phyloP scores from a whole-genome alignment of 352 stramenopile genomes.

The Pythium periplocum region DNA sequence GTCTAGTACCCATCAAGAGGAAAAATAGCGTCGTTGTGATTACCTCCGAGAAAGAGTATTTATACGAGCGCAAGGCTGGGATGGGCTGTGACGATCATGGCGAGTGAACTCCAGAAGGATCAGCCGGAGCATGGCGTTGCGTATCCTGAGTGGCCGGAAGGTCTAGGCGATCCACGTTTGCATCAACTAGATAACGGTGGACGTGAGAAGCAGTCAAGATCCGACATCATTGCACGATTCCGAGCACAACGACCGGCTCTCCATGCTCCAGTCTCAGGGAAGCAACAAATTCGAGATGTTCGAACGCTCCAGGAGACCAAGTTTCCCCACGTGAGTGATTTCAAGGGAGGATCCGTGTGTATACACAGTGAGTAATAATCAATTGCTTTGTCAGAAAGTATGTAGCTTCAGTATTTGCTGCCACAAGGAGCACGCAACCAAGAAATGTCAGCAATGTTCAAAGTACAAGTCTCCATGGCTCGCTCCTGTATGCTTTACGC shows the following conservation, averaged over 20 bases:
- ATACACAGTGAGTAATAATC: not conserved
- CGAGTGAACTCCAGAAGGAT: no score
- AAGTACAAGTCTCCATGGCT: slow-evolving; percentile 30
- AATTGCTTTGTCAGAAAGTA: slow-evolving; percentile 17
- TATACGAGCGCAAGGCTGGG: no score
- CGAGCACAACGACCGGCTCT: slow-evolving; percentile 12
- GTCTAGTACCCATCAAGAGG: no score
- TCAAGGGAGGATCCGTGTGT: no score
- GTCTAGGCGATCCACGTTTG: slow-evolving; percentile 43
- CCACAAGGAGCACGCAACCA: slow-evolving; percentile 36
- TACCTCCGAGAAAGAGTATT: no score
- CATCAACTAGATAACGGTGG: slow-evolving; percentile 11
- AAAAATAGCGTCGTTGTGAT: no score
- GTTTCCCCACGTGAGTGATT: slow-evolving; percentile 1
- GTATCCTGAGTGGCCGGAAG: slow-evolving; percentile 61
- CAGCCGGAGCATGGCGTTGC: no score
- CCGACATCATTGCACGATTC: slow-evolving; percentile 37
- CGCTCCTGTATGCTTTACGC: no score
- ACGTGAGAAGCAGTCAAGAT: slow-evolving; percentile 15
- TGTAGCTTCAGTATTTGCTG: slow-evolving; percentile 62
- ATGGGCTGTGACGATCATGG: no score
- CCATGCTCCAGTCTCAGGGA: slow-evolving; percentile 1
- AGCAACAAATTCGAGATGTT: slow-evolving; percentile 9
- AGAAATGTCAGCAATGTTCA: slow-evolving; percentile 58
- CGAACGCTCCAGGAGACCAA: not conserved